Base-by-base conservation (phyloP, 768 basidiomycete species). In the Mycena amicta region DNA sequence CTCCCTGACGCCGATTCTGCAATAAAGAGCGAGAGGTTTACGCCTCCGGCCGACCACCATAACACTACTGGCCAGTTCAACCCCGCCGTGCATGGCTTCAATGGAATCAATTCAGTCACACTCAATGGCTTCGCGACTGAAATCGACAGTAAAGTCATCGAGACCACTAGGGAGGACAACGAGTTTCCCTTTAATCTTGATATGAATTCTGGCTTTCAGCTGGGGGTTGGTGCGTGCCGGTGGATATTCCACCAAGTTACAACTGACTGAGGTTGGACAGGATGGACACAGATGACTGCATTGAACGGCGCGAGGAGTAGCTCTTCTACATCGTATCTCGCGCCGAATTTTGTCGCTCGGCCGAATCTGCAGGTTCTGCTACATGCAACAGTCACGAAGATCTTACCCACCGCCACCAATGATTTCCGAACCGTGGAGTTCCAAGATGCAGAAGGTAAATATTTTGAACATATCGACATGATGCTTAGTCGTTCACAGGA, bases 251-350 rank as follows among this genome's bases (percentile, higher is more conserved):
- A 49, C 4, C 56, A 26, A 20, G n/a, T 13, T 26, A 5, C 50
- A 8, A 50, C 31, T 50, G 16, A 57, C 28, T 15, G 39, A 18
- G 8, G n/a, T 41, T 28, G 3, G 3, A n/a, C 2, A 69, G 68
- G 64, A 23, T 68, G 64, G 64, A 31, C 56, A 28, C 67, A 64
- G 50, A 53, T 59, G 11, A 68, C 67, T 8, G 40, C 66, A 12
- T 51, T 64, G 15, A 62, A 60, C n/a, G 71, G 72, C 18, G 55
- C 40, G 20, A 56, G 72, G 27, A 69, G 69, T 46, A 73, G 69
- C 53, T 65, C 51, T 1, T 50, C 56, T 18, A 52, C 56, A 18
- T 52, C 56, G 27, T 52, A 57, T 33, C 51, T 57, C 1, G 56
- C 50, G 3, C 56, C 51, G 12, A 3, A 52, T n/a, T 57, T 52